phyloP scores from a whole-genome alignment of 768 basidiomycete species.

The Trametes coccinea region DNA sequence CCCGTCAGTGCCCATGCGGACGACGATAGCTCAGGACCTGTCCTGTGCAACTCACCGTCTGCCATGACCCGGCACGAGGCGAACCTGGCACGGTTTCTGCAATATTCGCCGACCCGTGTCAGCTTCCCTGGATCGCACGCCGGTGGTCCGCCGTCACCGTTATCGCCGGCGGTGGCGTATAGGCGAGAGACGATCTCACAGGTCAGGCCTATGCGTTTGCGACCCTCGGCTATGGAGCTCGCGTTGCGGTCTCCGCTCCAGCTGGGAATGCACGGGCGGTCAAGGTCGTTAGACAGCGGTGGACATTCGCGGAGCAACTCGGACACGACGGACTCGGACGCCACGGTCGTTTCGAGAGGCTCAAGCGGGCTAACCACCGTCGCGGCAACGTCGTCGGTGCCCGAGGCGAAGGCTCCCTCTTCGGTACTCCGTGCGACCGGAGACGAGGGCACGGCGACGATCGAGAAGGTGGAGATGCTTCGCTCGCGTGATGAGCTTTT shows the following conservation, averaged over 20 bases:
- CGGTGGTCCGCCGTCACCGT: not conserved
- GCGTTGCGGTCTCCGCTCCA: slow-evolving; percentile 5
- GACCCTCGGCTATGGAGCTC: slow-evolving; percentile 14
- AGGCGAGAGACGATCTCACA: slow-evolving; percentile 19
- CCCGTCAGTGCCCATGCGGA: not conserved
- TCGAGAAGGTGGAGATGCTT: slow-evolving; percentile 15
- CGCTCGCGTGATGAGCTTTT: slow-evolving; percentile 42
- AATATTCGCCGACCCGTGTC: slow-evolving; percentile 18
- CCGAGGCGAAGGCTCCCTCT: not conserved
- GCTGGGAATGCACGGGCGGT: not conserved
- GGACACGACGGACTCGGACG: slow-evolving; percentile 13
- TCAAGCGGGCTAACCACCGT: slow-evolving; percentile 10
- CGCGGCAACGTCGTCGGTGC: not conserved
- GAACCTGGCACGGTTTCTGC: slow-evolving; percentile 17
- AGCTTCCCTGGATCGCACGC: not conserved
- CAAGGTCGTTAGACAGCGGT: slow-evolving; percentile 12
- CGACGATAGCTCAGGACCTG: not conserved
- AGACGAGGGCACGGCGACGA: slow-evolving; percentile 1
- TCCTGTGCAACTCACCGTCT: slow-evolving; percentile 1
- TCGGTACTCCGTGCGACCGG: not conserved
- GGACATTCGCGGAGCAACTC: slow-evolving; percentile 16
- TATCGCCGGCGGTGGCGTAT: not conserved
- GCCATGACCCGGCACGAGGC: slow-evolving; percentile 8
- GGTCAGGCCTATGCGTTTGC: slow-evolving; percentile 19
- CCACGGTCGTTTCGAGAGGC: slow-evolving; percentile 11